phyloP scores from a whole-genome alignment of 371 early-diverging fungal species.

The Mortierella sp. region DNA sequence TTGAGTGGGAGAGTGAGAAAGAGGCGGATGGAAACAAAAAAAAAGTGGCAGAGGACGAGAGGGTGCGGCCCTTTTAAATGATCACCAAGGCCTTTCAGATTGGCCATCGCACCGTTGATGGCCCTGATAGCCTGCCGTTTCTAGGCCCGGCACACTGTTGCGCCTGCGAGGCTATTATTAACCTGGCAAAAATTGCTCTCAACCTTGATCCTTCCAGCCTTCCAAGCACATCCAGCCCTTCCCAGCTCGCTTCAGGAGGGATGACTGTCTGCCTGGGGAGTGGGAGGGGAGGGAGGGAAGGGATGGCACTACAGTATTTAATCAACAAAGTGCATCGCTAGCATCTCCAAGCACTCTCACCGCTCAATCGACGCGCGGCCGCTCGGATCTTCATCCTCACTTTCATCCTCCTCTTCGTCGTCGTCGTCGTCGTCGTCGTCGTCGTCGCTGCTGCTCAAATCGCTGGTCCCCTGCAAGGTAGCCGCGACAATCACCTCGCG shows the following conservation, averaged over 20 bases:
- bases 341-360: too few species aligned
- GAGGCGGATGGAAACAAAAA: not conserved
- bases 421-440: constrained; percentile 21
- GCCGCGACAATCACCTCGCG: constrained; percentile 42
- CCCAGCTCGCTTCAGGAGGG: too few species aligned
- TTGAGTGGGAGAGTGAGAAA: not conserved
- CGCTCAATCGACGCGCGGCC: not conserved
- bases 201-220: too few species aligned
- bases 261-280: too few species aligned
- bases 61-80: not conserved
- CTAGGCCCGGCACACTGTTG: not conserved
- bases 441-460: constrained; percentile 20
- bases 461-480: constrained; percentile 21
- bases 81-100: not conserved
- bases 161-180: too few species aligned
- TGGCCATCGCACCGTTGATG: not conserved
- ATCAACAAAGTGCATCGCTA: too few species aligned
- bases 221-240: too few species aligned
- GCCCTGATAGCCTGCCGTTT: not conserved
- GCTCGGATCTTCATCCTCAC: not conserved
- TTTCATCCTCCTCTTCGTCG: constrained; percentile 10
- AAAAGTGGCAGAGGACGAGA: not conserved
- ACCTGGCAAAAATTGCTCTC: too few species aligned
- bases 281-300: too few species aligned
- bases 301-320: too few species aligned